phyloP scores from a whole-genome alignment of 2,329 filamentous ascomycete genomes.

The Colletotrichum sp. region DNA sequence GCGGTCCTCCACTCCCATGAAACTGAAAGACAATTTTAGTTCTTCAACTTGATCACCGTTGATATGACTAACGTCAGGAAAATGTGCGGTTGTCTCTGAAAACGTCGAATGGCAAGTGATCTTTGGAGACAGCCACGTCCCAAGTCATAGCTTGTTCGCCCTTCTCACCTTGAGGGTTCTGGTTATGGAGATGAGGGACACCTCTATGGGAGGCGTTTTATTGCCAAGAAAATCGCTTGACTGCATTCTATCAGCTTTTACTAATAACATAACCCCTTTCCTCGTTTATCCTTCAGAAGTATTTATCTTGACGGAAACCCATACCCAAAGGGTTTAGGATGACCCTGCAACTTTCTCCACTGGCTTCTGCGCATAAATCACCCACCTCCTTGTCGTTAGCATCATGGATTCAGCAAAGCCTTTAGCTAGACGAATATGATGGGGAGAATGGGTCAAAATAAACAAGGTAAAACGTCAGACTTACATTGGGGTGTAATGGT shows the following conservation, averaged over 20 bases:
- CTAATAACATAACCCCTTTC: neutral
- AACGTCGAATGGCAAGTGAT: neutral
- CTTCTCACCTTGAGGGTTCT: neutral
- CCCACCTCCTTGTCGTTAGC: neutral
- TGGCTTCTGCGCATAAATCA: neutral
- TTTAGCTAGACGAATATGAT: neutral
- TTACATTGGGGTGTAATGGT: constrained; percentile 24
- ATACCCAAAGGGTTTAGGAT: neutral
- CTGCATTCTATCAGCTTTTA: neutral
- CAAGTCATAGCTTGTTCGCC: neutral
- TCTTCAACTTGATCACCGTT: neutral
- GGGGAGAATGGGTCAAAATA: neutral
- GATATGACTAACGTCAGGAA: neutral
- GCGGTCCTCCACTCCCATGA: neutral
- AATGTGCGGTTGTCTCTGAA: neutral
- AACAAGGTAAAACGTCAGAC: neutral
- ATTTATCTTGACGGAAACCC: neutral
- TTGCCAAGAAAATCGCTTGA: neutral
- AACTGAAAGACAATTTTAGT: neutral
- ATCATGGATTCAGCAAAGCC: neutral
- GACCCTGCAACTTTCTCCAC: neutral
- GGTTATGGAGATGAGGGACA: neutral
- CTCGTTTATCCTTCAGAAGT: neutral
- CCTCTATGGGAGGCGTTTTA: neutral
- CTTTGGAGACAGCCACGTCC: neutral